Percentiles rank a stretch among this genome's conserved stretches.
These are phyloP conservation scores for Acrasis kona DNA, from an alignment of 78 protist genomes.

Conservation along the genomic window DNA sequence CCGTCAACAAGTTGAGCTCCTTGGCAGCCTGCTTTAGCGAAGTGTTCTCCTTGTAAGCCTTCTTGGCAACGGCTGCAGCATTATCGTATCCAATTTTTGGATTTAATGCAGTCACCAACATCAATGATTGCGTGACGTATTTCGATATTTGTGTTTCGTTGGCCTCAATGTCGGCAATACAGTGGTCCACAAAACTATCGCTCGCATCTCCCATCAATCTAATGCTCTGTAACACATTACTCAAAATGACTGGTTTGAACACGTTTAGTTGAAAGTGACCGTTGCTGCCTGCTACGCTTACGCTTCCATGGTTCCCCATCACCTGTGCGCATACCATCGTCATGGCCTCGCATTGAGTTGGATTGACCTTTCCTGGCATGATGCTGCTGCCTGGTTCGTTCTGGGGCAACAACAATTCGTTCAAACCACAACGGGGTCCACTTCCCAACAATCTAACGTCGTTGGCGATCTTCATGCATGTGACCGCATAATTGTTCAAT, in stretches of 20 bases:
- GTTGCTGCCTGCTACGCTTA: conserved; percentile 75
- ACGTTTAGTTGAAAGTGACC: conserved; percentile 93
- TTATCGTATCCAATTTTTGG: conserved; percentile 93
- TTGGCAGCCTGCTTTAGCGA: conserved; percentile 72
- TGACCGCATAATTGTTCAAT: conserved; percentile 62
- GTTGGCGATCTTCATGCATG: conserved; percentile 84
- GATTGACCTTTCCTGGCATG: conserved; percentile 94
- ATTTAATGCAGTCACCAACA: conserved; percentile 94
- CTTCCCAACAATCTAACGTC: conserved; percentile 80
- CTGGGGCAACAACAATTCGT: conserved; percentile 76
- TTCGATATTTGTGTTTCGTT: conserved; percentile 50
- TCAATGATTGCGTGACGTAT: conserved; percentile 57
- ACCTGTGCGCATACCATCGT: conserved; percentile 94
- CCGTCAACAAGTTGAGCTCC: conserved; percentile 48
- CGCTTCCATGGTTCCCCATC: conserved; percentile 83
- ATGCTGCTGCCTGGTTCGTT: conserved; percentile 92
- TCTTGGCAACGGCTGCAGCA: conserved; percentile 65
- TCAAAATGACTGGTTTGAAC: conserved; percentile 82
- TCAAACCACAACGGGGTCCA: conserved; percentile 92
- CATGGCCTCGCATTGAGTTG: conserved; percentile 90
- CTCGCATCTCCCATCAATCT: conserved; percentile 67
- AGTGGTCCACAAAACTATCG: conserved; percentile 51
- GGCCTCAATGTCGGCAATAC: conserved; percentile 77
- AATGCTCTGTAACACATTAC: conserved; percentile 63
- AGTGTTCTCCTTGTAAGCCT: conserved; percentile 59